Evolutionary conservation across 352 stramenopile species (phyloP), one percentile per base, ranked within the genome.

Genomic region (Phytophthora hibernalis): DNA sequence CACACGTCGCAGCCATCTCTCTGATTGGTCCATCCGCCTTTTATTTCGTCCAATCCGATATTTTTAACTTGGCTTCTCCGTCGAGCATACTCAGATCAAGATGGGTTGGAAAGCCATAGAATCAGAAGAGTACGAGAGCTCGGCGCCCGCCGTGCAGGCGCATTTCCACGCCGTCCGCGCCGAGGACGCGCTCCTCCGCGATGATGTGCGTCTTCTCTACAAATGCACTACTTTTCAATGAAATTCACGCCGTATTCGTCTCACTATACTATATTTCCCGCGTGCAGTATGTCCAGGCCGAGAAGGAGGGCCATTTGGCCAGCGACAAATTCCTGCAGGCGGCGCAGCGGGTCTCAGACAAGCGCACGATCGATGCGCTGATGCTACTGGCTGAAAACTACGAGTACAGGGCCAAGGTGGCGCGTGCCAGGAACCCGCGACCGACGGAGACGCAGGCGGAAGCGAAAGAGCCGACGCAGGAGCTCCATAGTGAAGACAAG

Each of bases 351-450:
- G 79, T 92, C 26, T 58, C 64, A 3, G 82, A 90, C 61, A 87
- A 85, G 59, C 82, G 82, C 21, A 94, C 86, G 13, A 80, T 91
- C 37, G 76, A 92, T 26, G 82, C 86, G 35, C 61, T 94, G 9
- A 59, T 91, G 43, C 60, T 94, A 50, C 76, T 94, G 37, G 82
- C 86, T 0, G 82, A 90, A 53, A 92, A 92, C 52, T 94, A 94
- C 65, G 81, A 91, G 76, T 90, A 90, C 59, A 70, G 86, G 42
- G 72, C 86, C 26, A 89, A 91, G 35, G 68, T 89, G 47, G 82
- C 82, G n/a, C 66, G 68, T 16, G 72, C 80, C 1, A 77, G 70
- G 56, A 76, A 82, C 57, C 68, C 65, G 13, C 61, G 64, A 45
- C 60, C 68, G 18, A 30, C 52, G n/a, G 56, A 71, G 12, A 54